These are phyloP conservation scores for Verticillium nonalfalfae DNA, from an alignment of 2,329 filamentous ascomycete species.

Conservation along the genomic window DNA sequence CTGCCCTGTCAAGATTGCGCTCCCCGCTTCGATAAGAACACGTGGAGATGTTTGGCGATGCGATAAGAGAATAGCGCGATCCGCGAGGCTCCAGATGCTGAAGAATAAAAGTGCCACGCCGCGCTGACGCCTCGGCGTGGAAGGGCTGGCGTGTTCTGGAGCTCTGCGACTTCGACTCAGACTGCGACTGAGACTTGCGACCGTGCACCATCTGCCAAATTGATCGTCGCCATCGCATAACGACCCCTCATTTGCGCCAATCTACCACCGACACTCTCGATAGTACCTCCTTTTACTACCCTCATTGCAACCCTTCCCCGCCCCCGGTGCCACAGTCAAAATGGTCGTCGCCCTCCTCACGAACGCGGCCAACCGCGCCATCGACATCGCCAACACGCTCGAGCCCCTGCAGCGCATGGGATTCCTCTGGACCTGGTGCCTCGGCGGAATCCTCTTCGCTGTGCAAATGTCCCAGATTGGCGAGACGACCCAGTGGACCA, in stretches of 20 bases:
- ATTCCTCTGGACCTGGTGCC: conserved; percentile 12
- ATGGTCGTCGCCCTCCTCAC: neutral
- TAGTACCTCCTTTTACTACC: neutral
- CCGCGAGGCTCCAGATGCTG: neutral
- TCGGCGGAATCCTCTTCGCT: conserved; percentile 13
- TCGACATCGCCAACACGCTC: neutral
- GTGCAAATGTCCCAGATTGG: conserved; percentile 13
- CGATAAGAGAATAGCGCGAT: neutral
- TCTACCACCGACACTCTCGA: neutral
- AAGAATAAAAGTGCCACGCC: neutral
- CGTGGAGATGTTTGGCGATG: neutral
- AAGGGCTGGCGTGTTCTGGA: neutral
- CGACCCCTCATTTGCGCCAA: neutral
- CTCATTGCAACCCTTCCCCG: neutral
- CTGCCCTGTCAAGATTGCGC: neutral
- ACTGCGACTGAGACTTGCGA: neutral
- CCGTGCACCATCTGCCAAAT: neutral
- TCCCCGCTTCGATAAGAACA: neutral
- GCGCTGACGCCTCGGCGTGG: neutral
- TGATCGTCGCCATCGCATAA: neutral
- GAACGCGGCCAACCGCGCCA: neutral
- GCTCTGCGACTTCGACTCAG: neutral
- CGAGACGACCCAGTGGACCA: conserved; percentile 1
- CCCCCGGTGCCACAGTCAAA: neutral
- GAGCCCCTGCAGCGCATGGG: conserved; percentile 12